These are phyloP conservation scores for Schizonepeta tenuifolia DNA, from an alignment of 257 asterid species.

Conservation along the genomic window DNA sequence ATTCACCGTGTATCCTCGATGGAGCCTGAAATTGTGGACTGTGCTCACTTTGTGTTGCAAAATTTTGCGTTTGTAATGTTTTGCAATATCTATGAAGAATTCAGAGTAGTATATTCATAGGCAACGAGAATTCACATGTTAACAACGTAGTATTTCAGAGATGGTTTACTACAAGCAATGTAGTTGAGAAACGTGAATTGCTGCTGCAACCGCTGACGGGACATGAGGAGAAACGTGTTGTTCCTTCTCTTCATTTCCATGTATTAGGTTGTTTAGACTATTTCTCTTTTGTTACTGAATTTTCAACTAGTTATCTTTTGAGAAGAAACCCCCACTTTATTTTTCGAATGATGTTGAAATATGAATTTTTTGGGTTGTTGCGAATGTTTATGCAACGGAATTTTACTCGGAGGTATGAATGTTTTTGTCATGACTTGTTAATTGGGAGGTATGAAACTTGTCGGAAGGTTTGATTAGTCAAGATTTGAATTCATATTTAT, in stretches of 20 bases:
- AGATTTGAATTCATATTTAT: too few species aligned
- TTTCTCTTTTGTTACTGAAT: neutral
- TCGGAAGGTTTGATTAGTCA: too few species aligned
- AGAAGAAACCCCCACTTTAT: neutral
- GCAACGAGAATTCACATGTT: constrained; percentile 10
- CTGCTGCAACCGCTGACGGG: neutral
- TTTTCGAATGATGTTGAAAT: neutral
- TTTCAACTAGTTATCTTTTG: neutral
- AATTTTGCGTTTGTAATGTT: constrained; percentile 26
- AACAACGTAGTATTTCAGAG: constrained; percentile 15
- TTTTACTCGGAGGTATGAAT: too few species aligned
- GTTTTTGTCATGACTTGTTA: too few species aligned
- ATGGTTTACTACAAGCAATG: neutral
- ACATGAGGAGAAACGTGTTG: constrained; percentile 13
- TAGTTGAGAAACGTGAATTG: constrained; percentile 5
- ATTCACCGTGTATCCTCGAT: constrained; percentile 12
- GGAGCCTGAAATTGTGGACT: constrained; percentile 1
- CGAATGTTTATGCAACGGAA: neutral
- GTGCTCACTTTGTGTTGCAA: constrained; percentile 1
- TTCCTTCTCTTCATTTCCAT: neutral
- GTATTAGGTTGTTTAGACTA: neutral
- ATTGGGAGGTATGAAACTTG: too few species aligned
- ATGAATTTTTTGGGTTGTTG: neutral
- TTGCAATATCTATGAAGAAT: constrained; percentile 6
- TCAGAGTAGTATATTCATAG: neutral